Conservation (phyloP, 2,329 filamentous ascomycete species). For the Paecilomyces fulvus region DNA sequence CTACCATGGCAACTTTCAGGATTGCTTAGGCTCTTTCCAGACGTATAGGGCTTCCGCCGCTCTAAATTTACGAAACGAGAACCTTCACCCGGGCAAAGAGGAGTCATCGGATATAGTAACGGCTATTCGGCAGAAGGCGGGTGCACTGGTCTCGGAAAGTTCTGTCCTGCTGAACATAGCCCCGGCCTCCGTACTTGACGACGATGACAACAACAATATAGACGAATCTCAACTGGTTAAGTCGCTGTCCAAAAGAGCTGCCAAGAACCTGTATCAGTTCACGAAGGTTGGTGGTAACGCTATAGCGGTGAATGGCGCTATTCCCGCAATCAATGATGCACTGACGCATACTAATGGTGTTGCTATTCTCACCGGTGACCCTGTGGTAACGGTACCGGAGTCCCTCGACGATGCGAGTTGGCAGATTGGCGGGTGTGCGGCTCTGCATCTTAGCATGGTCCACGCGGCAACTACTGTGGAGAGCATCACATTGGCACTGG, state of each 20-base stretch:
- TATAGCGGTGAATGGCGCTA: conserved; percentile 78
- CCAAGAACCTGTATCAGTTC: conserved; percentile 58
- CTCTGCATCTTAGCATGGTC: conserved; percentile 74
- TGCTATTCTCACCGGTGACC: conserved; percentile 71
- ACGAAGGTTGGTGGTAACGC: conserved; percentile 67
- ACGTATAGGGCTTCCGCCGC: conserved; percentile 91
- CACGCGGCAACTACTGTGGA: conserved; percentile 65
- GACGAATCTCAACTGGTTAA: conserved; percentile 68
- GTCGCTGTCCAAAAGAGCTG: conserved; percentile 64
- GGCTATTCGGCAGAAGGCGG: conserved; percentile 79
- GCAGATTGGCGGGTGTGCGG: conserved; percentile 85
- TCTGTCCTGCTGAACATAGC: conserved; percentile 77
- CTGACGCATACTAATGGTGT: conserved; percentile 73
- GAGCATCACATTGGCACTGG: conserved; percentile 65
- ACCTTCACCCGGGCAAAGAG: conserved; percentile 79
- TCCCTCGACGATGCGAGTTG: conserved; percentile 87
- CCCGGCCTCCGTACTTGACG: conserved; percentile 68
- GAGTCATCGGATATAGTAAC: conserved; percentile 85
- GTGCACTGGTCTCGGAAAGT: conserved; percentile 69
- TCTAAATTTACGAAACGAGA: conserved; percentile 83
- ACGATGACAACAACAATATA: conserved; percentile 64
- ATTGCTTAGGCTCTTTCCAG: conserved; percentile 89
- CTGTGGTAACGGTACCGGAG: conserved; percentile 71
- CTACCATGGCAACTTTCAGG: conserved; percentile 94
- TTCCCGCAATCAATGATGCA: conserved; percentile 81